Base-by-base conservation (phyloP, 495 filamentous ascomycete species). In the Neurospora terricola region DNA sequence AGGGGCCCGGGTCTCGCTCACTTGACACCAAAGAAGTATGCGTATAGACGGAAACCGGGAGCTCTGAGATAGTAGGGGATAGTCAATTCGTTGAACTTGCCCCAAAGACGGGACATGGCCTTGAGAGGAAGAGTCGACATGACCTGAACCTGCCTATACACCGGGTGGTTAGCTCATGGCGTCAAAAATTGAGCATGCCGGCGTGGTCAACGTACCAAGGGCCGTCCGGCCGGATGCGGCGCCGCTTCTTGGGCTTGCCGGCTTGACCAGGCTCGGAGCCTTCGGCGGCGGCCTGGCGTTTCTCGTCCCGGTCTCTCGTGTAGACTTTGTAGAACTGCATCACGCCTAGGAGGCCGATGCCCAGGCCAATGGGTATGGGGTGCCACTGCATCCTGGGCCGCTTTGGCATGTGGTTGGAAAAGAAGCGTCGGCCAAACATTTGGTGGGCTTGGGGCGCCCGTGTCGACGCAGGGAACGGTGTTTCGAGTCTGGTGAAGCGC, bases 41-140 rank as follows among this genome's bases (percentile, higher is more conserved):
- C 89, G 80, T 99, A 99, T 16, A 99, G 85, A 75, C 91, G 93
- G 82, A 99, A 99, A n/a, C 96, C 96, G 21, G 96, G 95, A 0
- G 94, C 87, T 34, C 96, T 92, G 59, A 98, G 87, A 80, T 93
- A 94, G 83, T 94, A 93, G 1, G 96, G 96, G 59, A 99, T 92
- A 54, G 90, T 87, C 38, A 97, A 83, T 80, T 98, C 96, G 81
- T 99, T 99, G 85, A 98, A 97, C 48, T 86, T 90, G 62, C 96
- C 96, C 96, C 96, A 99, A 74, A 97, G 76, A 36, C 96, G 89
- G 11, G 94, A 97, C 71, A 98, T 86, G 43, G 93, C 94, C 82
- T 99, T 99, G 73, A 99, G 83, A 30, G 96, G 96, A 69, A 99
- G 84, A 0, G 95, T 98, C 18, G 93, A 96, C 91, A 99, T 97